Evolutionary conservation across 2,329 filamentous ascomycete genomes (phyloP).

Genomic region (Xylaria sp.): DNA sequence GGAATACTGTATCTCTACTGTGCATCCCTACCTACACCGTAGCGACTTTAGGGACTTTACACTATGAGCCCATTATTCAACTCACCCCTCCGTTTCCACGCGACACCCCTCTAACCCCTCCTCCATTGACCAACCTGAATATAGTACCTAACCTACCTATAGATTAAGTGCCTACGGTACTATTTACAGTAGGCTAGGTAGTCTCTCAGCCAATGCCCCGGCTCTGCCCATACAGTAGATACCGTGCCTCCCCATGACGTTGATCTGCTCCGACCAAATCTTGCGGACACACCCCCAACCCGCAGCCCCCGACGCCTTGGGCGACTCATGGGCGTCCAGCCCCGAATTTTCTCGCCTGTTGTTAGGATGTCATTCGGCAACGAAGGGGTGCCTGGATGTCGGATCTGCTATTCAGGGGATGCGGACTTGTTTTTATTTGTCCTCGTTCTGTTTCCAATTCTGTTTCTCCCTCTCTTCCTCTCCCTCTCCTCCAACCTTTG

Average conservation of each 20-base stretch:
- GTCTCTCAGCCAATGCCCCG: conserved; percentile 5
- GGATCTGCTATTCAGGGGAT: neutral
- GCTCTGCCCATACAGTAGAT: too few species aligned
- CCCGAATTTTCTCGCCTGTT: too few species aligned
- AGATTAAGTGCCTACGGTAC: too few species aligned
- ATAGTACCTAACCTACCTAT: too few species aligned
- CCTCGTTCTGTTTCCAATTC: too few species aligned
- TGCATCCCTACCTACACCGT: too few species aligned
- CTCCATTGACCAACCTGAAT: too few species aligned
- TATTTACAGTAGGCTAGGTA: too few species aligned
- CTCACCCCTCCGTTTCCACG: conserved; percentile 8
- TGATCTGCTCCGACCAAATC: neutral
- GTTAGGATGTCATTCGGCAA: neutral
- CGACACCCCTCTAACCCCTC: neutral
- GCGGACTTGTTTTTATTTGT: conserved; percentile 3
- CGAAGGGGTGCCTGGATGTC: neutral
- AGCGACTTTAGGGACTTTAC: too few species aligned
- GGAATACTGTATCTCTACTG: too few species aligned
- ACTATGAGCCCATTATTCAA: neutral
- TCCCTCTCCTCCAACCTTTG: conserved; percentile 25
- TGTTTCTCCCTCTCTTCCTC: too few species aligned
- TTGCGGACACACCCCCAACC: conserved; percentile 8
- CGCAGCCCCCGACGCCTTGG: neutral
- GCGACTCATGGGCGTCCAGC: conserved; percentile 7
- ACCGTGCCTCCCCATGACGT: conserved; percentile 17